Evolutionary conservation across 352 stramenopile species (phyloP), one percentile per base, ranked within the genome.

Genomic region (Pythium scleroteichum): DNA sequence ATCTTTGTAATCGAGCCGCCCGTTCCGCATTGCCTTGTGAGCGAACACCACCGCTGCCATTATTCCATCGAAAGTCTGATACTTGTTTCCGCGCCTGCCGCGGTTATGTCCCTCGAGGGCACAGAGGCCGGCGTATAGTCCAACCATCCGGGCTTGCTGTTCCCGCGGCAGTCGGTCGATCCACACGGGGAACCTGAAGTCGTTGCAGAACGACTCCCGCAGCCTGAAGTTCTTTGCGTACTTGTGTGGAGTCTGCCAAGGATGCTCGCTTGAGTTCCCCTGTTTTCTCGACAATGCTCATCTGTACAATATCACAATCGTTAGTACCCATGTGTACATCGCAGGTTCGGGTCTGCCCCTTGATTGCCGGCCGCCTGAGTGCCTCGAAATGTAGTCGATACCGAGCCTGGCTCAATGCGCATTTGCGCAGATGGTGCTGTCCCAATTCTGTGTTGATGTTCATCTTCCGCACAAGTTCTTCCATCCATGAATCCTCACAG

Each of bases 21-120:
- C 57, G 57, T 70, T 74, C 38, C 53, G 62, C 50, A 67, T 14
- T 5, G 45, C 55, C 35, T 50, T 55, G 45, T 74, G 53, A 23
- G 62, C 53, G 45, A 71, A 71, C 42, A 32, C 62, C 32, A 66
- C 67, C 12, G 53, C 62, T 66, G 57, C 50, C 58, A 71, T 71
- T 29, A 68, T 71, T 10, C 40, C 42, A 16, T 66, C 59, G 27
- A 69, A 72, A 1, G 38, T 64, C 17, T 73, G 59, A 56, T 52
- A 67, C 33, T 70, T 73, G 61, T 70, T 73, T 29, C 56, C 61
- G 24, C 3, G 35, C 29, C 42, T 56, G 29, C 19, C n/a, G 24
- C 57, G 64, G 53, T 73, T 70, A 51, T 65, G 59, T 33, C 58
- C 59, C 24, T 65, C 53, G 20, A 23, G 51, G 22, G 49, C 52